Evolutionary conservation across 2,329 filamentous ascomycete species (phyloP).

Genomic region (Cordyceps farinosa): DNA sequence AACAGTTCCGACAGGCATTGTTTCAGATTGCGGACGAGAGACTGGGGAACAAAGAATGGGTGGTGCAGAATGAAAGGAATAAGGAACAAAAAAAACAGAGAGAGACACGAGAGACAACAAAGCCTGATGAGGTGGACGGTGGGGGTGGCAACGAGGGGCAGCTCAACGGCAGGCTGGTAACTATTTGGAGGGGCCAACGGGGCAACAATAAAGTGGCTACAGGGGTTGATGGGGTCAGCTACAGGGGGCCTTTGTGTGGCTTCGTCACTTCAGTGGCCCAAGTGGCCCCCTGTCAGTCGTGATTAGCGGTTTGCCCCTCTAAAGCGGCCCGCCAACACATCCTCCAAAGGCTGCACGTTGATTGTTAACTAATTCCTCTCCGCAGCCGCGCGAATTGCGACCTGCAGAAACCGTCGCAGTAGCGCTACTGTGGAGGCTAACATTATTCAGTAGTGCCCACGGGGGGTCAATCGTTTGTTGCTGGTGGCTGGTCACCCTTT

Average conservation of each 20-base stretch:
- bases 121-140: conserved; percentile 4
- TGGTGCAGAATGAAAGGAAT: conserved; percentile 7
- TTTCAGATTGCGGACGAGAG: not conserved
- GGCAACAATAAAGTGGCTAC: not conserved
- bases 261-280: not conserved
- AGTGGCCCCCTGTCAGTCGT: too few species aligned
- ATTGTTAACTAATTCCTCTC: not conserved
- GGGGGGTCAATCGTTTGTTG: not conserved
- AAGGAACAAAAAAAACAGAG: not conserved
- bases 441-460: conserved; percentile 4
- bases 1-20: conserved; percentile 81
- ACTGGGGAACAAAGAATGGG: conserved; percentile 25
- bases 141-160: conserved; percentile 7
- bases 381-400: not conserved
- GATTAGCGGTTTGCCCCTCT: conserved; percentile 3
- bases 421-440: not conserved
- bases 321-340: not conserved
- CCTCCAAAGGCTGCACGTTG: not conserved
- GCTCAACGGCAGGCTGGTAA: not conserved
- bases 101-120: conserved; percentile 3
- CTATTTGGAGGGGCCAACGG: not conserved
- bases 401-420: not conserved
- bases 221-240: not conserved
- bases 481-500: not conserved
- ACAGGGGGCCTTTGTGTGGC: not conserved